Conservation (phyloP, 1,284 basidiomycete species). For the Xerocomus nothofagi region DNA sequence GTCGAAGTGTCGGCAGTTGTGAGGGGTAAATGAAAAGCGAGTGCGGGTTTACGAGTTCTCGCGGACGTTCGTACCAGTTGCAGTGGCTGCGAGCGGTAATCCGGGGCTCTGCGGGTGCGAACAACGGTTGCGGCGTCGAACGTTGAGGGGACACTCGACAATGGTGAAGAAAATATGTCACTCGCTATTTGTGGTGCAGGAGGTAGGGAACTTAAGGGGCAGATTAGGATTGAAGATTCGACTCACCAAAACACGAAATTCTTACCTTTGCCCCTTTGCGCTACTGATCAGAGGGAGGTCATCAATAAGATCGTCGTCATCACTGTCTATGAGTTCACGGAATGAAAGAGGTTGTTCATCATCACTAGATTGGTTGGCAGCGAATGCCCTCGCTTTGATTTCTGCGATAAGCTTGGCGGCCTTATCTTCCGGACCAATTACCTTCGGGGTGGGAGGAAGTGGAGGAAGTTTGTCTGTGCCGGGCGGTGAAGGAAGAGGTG, state of each 20-base stretch:
- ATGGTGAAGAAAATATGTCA: conserved; percentile 24
- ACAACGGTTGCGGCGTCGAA: not conserved
- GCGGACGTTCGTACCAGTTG: conserved; percentile 11
- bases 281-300: conserved; percentile 20
- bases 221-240: not conserved
- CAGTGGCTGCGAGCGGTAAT: conserved; percentile 2
- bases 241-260: not conserved
- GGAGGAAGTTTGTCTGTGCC: conserved; percentile 26
- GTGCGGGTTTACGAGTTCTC: conserved; percentile 18
- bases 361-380: conserved; percentile 43
- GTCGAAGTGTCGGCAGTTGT: conserved; percentile 8
- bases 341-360: conserved; percentile 42
- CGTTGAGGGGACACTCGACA: conserved; percentile 26
- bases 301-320: conserved; percentile 44
- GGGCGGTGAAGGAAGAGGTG: conserved; percentile 41
- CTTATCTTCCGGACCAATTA: conserved; percentile 48
- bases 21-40: conserved; percentile 12
- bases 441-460: conserved; percentile 41
- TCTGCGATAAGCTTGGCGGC: conserved; percentile 58
- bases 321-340: conserved; percentile 49
- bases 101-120: not conserved
- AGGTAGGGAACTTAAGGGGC: conserved; percentile 7
- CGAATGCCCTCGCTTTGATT: conserved; percentile 57
- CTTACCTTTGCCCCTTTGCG: conserved; percentile 24
- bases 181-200: not conserved